Base-by-base conservation (phyloP, 371 early-diverging fungal species). In the Lichtheimia ramosa region DNA sequence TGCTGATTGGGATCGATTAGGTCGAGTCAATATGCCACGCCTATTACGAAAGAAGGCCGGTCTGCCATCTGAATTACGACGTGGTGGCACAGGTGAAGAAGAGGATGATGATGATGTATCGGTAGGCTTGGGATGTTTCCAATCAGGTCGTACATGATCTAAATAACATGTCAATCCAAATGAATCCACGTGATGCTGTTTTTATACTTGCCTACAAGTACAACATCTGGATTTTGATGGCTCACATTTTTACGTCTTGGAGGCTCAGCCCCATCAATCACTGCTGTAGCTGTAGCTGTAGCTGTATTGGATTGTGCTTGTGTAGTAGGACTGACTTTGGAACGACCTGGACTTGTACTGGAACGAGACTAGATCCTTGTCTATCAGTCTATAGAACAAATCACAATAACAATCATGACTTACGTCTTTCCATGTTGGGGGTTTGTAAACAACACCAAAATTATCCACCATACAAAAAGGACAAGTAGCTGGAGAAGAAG, bases 381-480 rank as follows among this genome's bases (percentile, higher is more conserved):
- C 6, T 34, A 34, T 34, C 34, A 34, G 34, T 34, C 2, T 25
- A 25, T n/a, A n/a, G n/a, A 34, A 34, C 34, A 3, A 3, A 34
- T 34, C 34, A 34, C 34, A 34, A 34, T 10, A 34, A 34, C 10
- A 10, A 1, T 2, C 39, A 8, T 39, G 14, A 21, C 18, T 66
- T 74, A 46, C 46, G 5, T 75, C 73, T 41, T 68, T 73, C 77
- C 81, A 79, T 23, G 58, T 54, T n/a, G 79, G 86, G 27, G 87
- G 66, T 59, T 75, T 63, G 73, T 96, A 96, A 4, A 85, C 62
- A 18, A 95, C 72, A 43, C 94, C 95, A 74, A 95, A 92, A 63
- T 92, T 84, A 34, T 90, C 83, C 59, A 88, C 79, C 42, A 92
- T 89, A 75, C 96, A 96, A 66, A 83, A 96, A 0, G 96, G 96